Percentiles rank a stretch among this genome's conserved stretches.
These are phyloP conservation scores for Penicillium psychrofluorescens DNA, from an alignment of 495 filamentous ascomycete genomes.

Conservation along the genomic window DNA sequence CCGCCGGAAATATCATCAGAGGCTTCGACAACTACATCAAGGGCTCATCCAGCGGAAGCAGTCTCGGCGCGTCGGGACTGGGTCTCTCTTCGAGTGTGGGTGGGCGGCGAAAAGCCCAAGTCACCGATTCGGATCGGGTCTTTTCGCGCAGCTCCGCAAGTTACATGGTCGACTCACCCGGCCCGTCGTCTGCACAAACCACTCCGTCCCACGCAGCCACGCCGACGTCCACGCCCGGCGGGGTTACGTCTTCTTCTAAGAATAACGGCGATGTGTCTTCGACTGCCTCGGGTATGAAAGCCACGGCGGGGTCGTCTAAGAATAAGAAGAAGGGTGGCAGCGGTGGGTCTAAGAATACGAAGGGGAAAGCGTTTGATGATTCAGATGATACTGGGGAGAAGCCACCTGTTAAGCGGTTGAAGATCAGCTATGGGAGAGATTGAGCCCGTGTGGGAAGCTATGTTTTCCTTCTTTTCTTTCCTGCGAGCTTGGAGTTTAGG, in stretches of 20 bases:
- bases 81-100: conserved; percentile 37
- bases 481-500: conserved; percentile 7
- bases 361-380: conserved; percentile 25
- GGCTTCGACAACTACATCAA: conserved; percentile 99
- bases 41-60: conserved; percentile 46
- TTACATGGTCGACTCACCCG: conserved; percentile 44
- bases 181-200: conserved; percentile 39
- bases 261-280: conserved; percentile 19
- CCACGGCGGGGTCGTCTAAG: conserved; percentile 7
- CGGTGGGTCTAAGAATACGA: conserved; percentile 23
- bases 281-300: conserved; percentile 8
- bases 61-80: conserved; percentile 24
- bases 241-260: conserved; percentile 21
- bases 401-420: conserved; percentile 41
- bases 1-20: conserved; percentile 87
- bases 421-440: conserved; percentile 44
- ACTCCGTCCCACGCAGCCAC: conserved; percentile 46
- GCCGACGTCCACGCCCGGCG: conserved; percentile 35
- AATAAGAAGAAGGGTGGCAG: conserved; percentile 8
- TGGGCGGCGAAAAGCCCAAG: conserved; percentile 38
- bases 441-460: conserved; percentile 7
- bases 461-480: neutral
- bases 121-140: conserved; percentile 43
- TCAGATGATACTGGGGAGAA: conserved; percentile 35
- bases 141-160: conserved; percentile 45